Conservation (phyloP, 2,329 filamentous ascomycete species). For the Aspergillus sojae region DNA sequence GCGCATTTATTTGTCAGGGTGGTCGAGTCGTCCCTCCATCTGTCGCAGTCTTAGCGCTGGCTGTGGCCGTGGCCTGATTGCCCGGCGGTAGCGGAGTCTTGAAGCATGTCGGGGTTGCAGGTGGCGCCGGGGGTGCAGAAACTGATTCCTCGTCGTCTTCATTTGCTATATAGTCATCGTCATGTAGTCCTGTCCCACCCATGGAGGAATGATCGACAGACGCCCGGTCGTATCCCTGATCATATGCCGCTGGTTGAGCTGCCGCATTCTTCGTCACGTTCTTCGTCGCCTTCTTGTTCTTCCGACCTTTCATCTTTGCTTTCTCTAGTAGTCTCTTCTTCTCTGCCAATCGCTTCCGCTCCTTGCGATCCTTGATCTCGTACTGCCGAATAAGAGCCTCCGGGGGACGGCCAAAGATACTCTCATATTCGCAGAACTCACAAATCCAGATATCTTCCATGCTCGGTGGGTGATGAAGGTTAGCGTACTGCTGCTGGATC, state of each 20-base stretch:
- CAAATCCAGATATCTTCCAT: conserved; percentile 88
- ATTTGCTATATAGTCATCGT: conserved; percentile 53
- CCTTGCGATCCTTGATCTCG: conserved; percentile 88
- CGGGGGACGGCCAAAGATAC: conserved; percentile 87
- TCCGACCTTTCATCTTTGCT: conserved; percentile 89
- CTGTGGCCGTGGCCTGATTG: conserved; percentile 47
- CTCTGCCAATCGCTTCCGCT: conserved; percentile 82
- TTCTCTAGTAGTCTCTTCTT: conserved; percentile 84
- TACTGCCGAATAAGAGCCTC: conserved; percentile 85
- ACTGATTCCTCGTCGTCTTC: conserved; percentile 55
- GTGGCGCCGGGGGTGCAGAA: conserved; percentile 36
- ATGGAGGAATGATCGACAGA: conserved; percentile 42
- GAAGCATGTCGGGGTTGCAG: conserved; percentile 60
- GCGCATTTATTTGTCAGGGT: conserved; percentile 27
- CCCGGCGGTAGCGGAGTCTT: conserved; percentile 67
- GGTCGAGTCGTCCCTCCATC: conserved; percentile 36
- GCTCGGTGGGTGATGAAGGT: conserved; percentile 71
- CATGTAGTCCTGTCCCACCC: conserved; percentile 46
- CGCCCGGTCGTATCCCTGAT: conserved; percentile 45
- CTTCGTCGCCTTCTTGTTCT: conserved; percentile 82
- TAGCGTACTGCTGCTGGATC: conserved; percentile 74
- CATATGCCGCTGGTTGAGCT: conserved; percentile 37
- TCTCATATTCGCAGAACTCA: conserved; percentile 97
- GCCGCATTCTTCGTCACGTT: conserved; percentile 54
- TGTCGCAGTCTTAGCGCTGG: conserved; percentile 25